Evolutionary conservation across 2,329 filamentous ascomycete species (phyloP).

Genomic region (Apiospora aurea): DNA sequence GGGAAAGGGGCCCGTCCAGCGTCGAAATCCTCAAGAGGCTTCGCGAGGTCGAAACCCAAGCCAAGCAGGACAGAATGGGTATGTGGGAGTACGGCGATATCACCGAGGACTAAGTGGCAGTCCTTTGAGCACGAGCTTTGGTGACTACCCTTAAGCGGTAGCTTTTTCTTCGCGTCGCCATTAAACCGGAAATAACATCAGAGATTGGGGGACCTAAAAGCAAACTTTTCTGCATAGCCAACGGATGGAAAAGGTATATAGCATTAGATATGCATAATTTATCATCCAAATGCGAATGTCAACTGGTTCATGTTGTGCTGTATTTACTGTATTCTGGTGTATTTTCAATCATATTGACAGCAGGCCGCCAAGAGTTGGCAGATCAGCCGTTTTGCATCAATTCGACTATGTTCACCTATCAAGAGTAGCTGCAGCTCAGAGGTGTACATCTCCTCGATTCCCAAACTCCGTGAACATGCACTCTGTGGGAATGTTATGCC

Average conservation of each 20-base stretch:
- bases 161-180: not conserved
- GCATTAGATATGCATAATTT: slow-evolving; percentile 2
- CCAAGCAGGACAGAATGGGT: slow-evolving; percentile 80
- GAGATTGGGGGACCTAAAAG: not conserved
- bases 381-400: not conserved
- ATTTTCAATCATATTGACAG: not conserved
- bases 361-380: not conserved
- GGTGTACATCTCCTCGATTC: not conserved
- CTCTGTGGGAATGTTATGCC: not conserved
- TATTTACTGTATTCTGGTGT: not conserved
- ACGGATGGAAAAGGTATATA: not conserved
- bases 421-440: not conserved
- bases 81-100: slow-evolving; percentile 99
- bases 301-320: not conserved
- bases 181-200: not conserved
- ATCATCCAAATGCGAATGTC: not conserved
- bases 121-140: no score
- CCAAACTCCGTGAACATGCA: not conserved
- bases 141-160: not conserved
- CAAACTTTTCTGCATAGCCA: slow-evolving; percentile 15
- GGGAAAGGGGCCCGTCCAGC: slow-evolving; percentile 79
- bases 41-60: slow-evolving; percentile 75
- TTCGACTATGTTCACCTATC: not conserved
- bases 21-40: slow-evolving; percentile 75
- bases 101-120: slow-evolving; percentile 76